Percentiles rank a stretch among this genome's conserved stretches.
These are phyloP conservation scores for Silene latifolia DNA, from an alignment of 148 eudicot species.

Conservation along the genomic window DNA sequence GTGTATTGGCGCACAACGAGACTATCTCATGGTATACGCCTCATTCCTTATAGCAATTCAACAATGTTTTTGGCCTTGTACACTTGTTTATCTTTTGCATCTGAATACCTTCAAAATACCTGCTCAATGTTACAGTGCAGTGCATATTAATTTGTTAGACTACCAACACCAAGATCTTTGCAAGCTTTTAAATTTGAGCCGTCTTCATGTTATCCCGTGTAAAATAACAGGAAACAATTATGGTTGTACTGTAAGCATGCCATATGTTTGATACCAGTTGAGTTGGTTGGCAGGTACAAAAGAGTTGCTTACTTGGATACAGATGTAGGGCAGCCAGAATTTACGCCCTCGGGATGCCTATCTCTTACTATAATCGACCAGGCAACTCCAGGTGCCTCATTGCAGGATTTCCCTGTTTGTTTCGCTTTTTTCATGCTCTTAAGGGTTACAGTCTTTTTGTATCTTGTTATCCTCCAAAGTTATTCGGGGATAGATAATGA, in stretches of 20 bases:
- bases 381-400: conserved; percentile 60
- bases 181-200: not conserved
- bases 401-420: not conserved
- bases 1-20: not conserved
- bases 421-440: not conserved
- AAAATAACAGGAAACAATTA: not conserved
- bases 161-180: not conserved
- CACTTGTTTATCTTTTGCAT: too few relatives aligned
- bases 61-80: not conserved
- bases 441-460: not conserved
- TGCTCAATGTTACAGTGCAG: too few relatives aligned
- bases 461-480: not conserved
- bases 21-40: too few relatives aligned
- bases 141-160: too few relatives aligned
- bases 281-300: conserved; percentile 43
- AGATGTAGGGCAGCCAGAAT: conserved; percentile 98
- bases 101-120: too few relatives aligned
- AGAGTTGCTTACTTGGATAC: conserved; percentile 86
- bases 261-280: not conserved
- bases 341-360: conserved; percentile 87
- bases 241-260: not conserved
- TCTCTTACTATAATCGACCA: conserved; percentile 74
- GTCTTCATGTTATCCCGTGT: not conserved
- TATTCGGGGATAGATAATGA: too few relatives aligned
- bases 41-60: not conserved